Percentiles rank a stretch among this genome's conserved stretches.
Conservation (phyloP, 176 grass and related monocot species). For the Aegilops speltoides region DNA sequence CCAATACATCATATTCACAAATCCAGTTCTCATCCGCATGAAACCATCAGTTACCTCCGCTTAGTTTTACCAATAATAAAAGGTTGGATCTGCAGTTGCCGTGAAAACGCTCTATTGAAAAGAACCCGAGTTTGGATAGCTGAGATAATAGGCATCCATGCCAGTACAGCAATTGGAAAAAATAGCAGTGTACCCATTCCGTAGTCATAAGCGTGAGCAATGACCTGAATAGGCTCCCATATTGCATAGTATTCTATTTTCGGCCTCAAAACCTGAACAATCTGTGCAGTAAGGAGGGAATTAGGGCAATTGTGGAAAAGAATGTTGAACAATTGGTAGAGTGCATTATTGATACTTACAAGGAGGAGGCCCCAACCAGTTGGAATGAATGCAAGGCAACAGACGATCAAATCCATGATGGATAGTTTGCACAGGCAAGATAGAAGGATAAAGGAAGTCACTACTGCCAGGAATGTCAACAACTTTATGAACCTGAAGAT, state of each 20-base stretch:
- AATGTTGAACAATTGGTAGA: not conserved
- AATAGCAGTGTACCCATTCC: slow-evolving; percentile 86
- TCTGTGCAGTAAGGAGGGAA: slow-evolving; percentile 37
- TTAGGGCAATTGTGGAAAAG: not conserved
- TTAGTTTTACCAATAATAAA: slow-evolving; percentile 82
- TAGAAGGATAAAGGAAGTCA: slow-evolving; percentile 66
- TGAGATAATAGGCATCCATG: slow-evolving; percentile 92
- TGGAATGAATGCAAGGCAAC: slow-evolving; percentile 91
- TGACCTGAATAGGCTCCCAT: slow-evolving; percentile 87
- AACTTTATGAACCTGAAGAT: slow-evolving; percentile 87
- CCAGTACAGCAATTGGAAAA: slow-evolving; percentile 69
- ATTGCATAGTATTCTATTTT: slow-evolving; percentile 69
- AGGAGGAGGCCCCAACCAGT: slow-evolving; percentile 88
- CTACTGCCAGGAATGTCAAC: slow-evolving; percentile 63
- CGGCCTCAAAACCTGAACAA: slow-evolving; percentile 80
- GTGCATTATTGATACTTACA: slow-evolving; percentile 41
- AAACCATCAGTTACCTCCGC: slow-evolving; percentile 45
- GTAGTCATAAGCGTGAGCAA: slow-evolving; percentile 86
- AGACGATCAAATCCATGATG: slow-evolving; percentile 73
- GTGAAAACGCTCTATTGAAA: slow-evolving; percentile 84
- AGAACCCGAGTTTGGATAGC: slow-evolving; percentile 95
- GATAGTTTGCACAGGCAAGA: slow-evolving; percentile 75
- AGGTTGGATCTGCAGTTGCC: slow-evolving; percentile 80
- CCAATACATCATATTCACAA: slow-evolving; percentile 45
- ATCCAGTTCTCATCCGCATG: not conserved